Evolutionary conservation across 2,329 filamentous ascomycete species (phyloP), one percentile per base, ranked within the genome.

Genomic region (Fusarium tuaranense): DNA sequence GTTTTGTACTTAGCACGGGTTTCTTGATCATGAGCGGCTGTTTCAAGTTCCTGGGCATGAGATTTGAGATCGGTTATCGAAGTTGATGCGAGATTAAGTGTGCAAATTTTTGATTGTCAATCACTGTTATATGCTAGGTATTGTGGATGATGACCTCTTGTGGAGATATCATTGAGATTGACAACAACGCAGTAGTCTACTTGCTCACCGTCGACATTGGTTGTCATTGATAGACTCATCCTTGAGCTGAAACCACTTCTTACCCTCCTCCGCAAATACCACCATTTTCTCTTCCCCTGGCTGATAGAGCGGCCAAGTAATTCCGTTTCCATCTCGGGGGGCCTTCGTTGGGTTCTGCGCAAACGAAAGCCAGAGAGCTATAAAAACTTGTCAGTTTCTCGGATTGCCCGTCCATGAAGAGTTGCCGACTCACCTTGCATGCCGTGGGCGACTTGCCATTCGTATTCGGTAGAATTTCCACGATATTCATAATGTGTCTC

Each of bases 401-500:
- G 41, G 27, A 20, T 22, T 13, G 20, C 57, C 22, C 30, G 2
- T 18, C 16, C 18, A n/a, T 36, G 20, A 27, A 38, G n/a, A 10
- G 5, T 16, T 53, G n/a, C 16, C 27, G 20, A 64, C 72, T 69
- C 36, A 80, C 79, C 77, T 74, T 80, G 66, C 79, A 80, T 81
- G 18, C 63, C 58, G 32, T 73, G 41, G 53, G 72, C 74, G 7
- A 79, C 77, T 27, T 80, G 70, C 75, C 78, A 80, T 63, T 81
- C 79, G 41, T 78, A 81, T 34, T 75, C 67, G 9, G 79, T 81
- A 6, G 79, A 81, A 58, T 78, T 79, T 5, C 77, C 76, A 14
- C 77, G 71, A 65, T 79, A 81, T 30, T 78, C 67, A 36, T 74
- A 76, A 44, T 81, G 76, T 1, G 80, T 82, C 13, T 77, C 80